Evolutionary conservation across 2,329 filamentous ascomycete species (phyloP).

Genomic region (Zasmidium citrigriseum): DNA sequence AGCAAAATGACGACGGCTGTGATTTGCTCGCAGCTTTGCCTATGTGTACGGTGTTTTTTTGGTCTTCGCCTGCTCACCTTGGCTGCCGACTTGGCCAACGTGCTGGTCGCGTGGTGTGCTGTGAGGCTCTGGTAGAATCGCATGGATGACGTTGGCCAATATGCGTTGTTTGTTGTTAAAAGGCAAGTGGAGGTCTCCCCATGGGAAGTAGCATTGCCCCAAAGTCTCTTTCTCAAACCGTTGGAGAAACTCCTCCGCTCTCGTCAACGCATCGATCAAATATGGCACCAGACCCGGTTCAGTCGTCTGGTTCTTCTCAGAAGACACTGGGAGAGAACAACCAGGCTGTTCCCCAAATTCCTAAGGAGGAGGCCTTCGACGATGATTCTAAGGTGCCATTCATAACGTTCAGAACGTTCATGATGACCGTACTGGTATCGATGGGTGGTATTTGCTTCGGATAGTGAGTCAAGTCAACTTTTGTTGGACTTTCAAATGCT

Average conservation of each 20-base stretch:
- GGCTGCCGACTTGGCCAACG: background rate
- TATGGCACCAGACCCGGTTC: background rate
- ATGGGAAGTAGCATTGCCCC: background rate
- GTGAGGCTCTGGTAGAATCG: background rate
- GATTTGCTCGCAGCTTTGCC: background rate
- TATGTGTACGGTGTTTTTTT: background rate
- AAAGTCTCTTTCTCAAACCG: background rate
- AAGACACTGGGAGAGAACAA: background rate
- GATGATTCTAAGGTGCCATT: slow-evolving; percentile 17
- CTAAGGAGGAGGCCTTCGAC: slow-evolving; percentile 16
- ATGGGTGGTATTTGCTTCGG: slow-evolving; percentile 37
- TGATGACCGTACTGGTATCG: slow-evolving; percentile 33
- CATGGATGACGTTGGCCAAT: background rate
- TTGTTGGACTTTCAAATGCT: background rate
- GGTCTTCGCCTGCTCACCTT: background rate
- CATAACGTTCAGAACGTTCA: slow-evolving; percentile 25
- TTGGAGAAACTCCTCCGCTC: background rate
- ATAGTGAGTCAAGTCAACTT: slow-evolving; percentile 7
- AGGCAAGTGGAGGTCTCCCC: background rate
- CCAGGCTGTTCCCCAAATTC: slow-evolving; percentile 1
- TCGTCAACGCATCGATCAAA: background rate
- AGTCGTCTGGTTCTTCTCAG: slow-evolving; percentile 1
- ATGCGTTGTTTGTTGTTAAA: background rate
- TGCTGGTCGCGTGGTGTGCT: background rate
- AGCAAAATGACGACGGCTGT: background rate